Evolutionary conservation across 73 alveolate genomes (phyloP).

Genomic region (Symbiodinium pilosum): DNA sequence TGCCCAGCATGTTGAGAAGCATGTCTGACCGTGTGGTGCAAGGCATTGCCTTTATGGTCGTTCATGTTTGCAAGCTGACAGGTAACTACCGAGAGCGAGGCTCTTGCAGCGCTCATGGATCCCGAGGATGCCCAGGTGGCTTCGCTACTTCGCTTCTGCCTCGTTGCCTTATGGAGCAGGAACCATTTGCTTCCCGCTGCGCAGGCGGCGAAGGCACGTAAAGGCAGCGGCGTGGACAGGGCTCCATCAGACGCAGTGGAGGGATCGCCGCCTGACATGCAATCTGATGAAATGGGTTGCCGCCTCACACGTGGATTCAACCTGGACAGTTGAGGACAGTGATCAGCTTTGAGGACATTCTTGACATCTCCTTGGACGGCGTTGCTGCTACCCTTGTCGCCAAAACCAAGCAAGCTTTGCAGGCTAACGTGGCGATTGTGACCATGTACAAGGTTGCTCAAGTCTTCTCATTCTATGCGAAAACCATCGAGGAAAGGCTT

Average conservation of each 20-base stretch:
- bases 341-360: conserved; percentile 37
- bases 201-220: not conserved
- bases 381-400: conserved; percentile 70
- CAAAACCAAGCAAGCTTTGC: conserved; percentile 57
- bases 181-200: no score
- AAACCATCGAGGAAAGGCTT: conserved; percentile 19
- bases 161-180: no score
- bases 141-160: no score
- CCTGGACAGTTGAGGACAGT: conserved; percentile 1
- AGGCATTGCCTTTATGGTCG: no score
- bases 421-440: conserved; percentile 29
- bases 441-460: conserved; percentile 68
- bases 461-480: conserved; percentile 66
- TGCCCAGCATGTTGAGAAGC: not conserved
- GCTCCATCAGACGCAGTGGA: not conserved
- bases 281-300: no score
- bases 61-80: not conserved
- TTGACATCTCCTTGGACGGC: conserved; percentile 74
- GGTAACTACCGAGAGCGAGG: conserved; percentile 6
- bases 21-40: no score
- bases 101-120: not conserved
- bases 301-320: no score
- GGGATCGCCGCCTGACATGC: not conserved
- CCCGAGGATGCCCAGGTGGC: no score
- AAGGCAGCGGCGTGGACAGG: not conserved